phyloP scores from a whole-genome alignment of 1,284 basidiomycete species.

The Ceratobasidium sp. region DNA sequence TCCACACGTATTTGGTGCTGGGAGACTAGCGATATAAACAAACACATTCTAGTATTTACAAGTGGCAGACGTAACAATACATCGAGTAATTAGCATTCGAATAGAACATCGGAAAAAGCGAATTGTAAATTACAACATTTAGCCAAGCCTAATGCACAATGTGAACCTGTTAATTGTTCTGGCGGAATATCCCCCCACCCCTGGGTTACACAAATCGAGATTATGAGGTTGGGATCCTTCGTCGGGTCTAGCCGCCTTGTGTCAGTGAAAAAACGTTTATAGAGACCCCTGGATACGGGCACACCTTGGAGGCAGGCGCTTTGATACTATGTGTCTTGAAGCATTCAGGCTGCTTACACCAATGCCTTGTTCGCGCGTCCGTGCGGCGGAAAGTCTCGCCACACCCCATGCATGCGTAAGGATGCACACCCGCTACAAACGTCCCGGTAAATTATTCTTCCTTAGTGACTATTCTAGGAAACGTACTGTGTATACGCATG shows the following conservation, averaged over 20 bases:
- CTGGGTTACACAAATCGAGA: not conserved
- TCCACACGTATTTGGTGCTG: not conserved
- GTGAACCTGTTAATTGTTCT: conserved; percentile 3
- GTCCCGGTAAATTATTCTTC: not conserved
- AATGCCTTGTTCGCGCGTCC: conserved; percentile 41
- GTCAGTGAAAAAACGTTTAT: not conserved
- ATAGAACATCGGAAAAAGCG: not conserved
- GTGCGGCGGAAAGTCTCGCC: conserved; percentile 43
- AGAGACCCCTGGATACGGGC: not conserved
- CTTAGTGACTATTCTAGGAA: conserved; percentile 4
- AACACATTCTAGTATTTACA: conserved; percentile 1
- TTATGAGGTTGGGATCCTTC: conserved; percentile 36
- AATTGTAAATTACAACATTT: conserved; percentile 17
- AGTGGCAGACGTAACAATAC: conserved; percentile 20
- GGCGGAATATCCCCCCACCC: not conserved
- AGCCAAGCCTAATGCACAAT: not conserved
- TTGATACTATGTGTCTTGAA: conserved; percentile 40
- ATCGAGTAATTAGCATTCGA: conserved; percentile 7
- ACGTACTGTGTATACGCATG: conserved; percentile 44
- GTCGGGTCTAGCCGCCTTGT: conserved; percentile 4
- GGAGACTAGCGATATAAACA: too few relatives aligned
- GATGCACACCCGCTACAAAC: conserved; percentile 42
- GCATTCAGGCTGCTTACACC: conserved; percentile 43
- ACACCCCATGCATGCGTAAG: conserved; percentile 42
- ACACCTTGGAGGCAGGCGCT: conserved; percentile 37